These are phyloP conservation scores for Thraustochytrium striatum DNA, from an alignment of 352 stramenopile species.

Conservation along the genomic window DNA sequence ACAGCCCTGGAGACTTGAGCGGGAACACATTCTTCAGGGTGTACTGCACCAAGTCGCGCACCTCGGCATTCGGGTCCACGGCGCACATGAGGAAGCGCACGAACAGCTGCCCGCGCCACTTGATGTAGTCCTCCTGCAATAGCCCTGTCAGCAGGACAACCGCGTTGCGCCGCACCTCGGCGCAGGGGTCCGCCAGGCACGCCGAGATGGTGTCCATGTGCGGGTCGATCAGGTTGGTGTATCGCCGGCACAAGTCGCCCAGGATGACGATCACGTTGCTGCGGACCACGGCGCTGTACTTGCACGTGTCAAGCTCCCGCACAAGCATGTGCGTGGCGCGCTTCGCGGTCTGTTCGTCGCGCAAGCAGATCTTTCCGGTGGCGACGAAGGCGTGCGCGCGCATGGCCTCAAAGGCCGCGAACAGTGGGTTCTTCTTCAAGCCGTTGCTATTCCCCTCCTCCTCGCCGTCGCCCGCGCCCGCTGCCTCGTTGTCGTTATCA, in stretches of 20 bases:
- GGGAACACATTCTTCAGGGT: constrained; percentile 82
- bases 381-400: constrained; percentile 87
- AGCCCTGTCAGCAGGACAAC: constrained; percentile 91
- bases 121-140: constrained; percentile 96
- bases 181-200: constrained; percentile 79
- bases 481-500: no score
- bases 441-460: no score
- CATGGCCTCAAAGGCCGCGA: constrained; percentile 67
- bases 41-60: constrained; percentile 83
- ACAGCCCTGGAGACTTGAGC: constrained; percentile 84
- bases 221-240: constrained; percentile 90
- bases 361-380: constrained; percentile 90
- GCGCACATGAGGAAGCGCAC: constrained; percentile 89
- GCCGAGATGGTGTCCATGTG: constrained; percentile 91
- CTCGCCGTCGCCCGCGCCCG: constrained; percentile 30
- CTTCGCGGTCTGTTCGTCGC: constrained; percentile 85
- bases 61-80: constrained; percentile 85
- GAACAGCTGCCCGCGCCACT: constrained; percentile 91
- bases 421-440: no score
- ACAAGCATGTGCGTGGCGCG: constrained; percentile 88
- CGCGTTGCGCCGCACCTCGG: constrained; percentile 83
- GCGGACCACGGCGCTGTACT: constrained; percentile 73
- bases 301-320: constrained; percentile 77
- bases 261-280: constrained; percentile 94
- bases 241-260: constrained; percentile 90